phyloP scores from a whole-genome alignment of 1,284 basidiomycete genomes.

The Schizophyllum commune region DNA sequence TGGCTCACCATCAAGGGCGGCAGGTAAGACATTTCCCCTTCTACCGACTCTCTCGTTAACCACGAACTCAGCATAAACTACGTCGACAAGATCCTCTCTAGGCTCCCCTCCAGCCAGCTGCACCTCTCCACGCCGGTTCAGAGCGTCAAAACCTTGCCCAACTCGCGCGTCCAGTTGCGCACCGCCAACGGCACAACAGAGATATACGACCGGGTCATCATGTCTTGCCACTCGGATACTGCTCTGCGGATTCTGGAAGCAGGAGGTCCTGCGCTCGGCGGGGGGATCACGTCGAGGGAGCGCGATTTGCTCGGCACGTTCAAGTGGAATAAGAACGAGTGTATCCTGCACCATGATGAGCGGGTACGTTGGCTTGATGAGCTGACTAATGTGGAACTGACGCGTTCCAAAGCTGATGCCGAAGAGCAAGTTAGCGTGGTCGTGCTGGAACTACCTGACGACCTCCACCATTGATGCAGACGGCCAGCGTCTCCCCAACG shows the following conservation, averaged over 20 bases:
- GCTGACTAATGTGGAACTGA: too few species aligned
- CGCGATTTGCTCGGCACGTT: conserved; percentile 51
- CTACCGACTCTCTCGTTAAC: neutral
- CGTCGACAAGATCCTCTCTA: conserved; percentile 55
- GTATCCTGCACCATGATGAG: conserved; percentile 62
- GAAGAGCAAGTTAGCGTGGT: conserved; percentile 50
- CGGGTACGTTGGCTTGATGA: conserved; percentile 25
- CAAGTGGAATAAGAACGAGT: conserved; percentile 65
- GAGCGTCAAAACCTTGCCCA: conserved; percentile 23
- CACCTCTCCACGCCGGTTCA: conserved; percentile 56
- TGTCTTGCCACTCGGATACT: conserved; percentile 73
- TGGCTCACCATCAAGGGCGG: conserved; percentile 77
- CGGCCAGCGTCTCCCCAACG: conserved; percentile 37
- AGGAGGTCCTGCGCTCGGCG: conserved; percentile 16
- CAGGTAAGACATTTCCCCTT: conserved; percentile 32
- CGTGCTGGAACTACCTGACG: conserved; percentile 72
- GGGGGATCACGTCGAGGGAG: conserved; percentile 44
- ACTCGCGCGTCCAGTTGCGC: conserved; percentile 30
- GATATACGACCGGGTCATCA: conserved; percentile 67
- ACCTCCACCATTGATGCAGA: conserved; percentile 30
- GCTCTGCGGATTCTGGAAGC: conserved; percentile 50
- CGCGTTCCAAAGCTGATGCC: conserved; percentile 54
- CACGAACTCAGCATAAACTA: conserved; percentile 44
- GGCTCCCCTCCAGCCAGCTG: conserved; percentile 43
- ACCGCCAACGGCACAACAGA: conserved; percentile 34